Base-by-base conservation (phyloP, 805 yeast genomes). In the Starmerella asiatica region DNA sequence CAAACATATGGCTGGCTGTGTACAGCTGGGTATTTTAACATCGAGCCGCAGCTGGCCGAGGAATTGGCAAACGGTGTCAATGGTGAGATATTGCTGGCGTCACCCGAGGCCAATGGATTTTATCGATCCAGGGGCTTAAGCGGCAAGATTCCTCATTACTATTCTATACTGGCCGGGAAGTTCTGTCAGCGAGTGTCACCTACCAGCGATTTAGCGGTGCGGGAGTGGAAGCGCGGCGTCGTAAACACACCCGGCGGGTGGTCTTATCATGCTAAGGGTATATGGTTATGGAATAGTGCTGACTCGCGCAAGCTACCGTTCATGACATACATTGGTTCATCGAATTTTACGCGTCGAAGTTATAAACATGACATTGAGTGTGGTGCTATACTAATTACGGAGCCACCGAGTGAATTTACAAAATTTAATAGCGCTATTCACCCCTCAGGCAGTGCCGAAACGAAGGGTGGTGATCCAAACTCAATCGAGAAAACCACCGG, bases 201-300 rank as follows among this genome's bases (percentile, higher is more conserved):
- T 23, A 64, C 68, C 2, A 69, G 66, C 50, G 49, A 63, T 27
- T 75, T 88, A 23, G 58, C 62, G 16, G 62, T 91, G 28, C 67
- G 67, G 40, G 97, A 88, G 58, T 91, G 98, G 98, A 70, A 72
- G 53, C 74, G 71, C 36, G 98, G 98, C 1, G 64, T 75, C 3
- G 94, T 84, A 3, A 83, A 84, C 54, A 71, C 79, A 6, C 70
- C 76, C 0, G 70, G 66, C 21, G 98, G 98, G 1, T 88, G 98
- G 97, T 82, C 96, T 0, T 91, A 91, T 58, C 98, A 91, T 56
- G 97, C 98, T 12, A 91, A 91, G 56, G 98, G 98, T 1, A 62
- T 88, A 4, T 91, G 97, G 97, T 61, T 82, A 0, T 65, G 30
- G 33, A 20, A 4, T 12, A 27, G 72, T 7, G 63, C 26, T 7